Evolutionary conservation across 495 filamentous ascomycete species (phyloP), one percentile per base, ranked within the genome.

Genomic region (Aspergillus carlsbadensis): DNA sequence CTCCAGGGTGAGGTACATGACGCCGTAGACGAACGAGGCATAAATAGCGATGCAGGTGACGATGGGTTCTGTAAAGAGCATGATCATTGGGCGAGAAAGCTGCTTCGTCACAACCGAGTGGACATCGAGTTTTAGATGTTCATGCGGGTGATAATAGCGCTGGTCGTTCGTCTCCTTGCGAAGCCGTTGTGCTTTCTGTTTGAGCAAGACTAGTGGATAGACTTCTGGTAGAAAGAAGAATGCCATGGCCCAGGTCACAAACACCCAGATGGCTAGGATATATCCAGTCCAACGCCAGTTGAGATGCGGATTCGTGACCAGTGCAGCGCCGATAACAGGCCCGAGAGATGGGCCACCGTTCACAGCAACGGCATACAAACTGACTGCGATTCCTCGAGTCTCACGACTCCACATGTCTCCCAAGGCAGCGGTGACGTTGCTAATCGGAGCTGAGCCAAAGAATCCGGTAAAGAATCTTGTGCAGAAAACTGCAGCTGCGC

Each of bases 381-480:
- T 79, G 59, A 84, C 79, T 1, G 80, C 80, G 5, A 73, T 68
- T 3, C 77, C 80, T 15, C 80, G 66, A 48, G 72, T 62, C 8
- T 69, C 70, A 1, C 80, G 71, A 3, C 65, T 57, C 62, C 69
- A 84, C 15, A 85, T 64, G 59, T 84, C 83, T 6, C 71, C 80
- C 11, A 84, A 63, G 0, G 82, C 82, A 14, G 78, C 82, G 1
- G 78, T 81, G 1, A 76, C 79, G 52, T 81, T 81, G 15, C 78
- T 81, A 1, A 86, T 70, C 0, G 82, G 80, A 1, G 79, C 80
- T 8, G 71, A 74, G 8, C 74, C 75, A 59, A 84, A 84, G 34
- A 85, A 69, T 0, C 78, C 82, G 8, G 72, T 70, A 58, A 82
- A 84, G 70, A 86, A 86, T 6, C 83, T 62, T n/a, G 78, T 81